Base-by-base conservation (phyloP, 805 yeast genomes). In the Ogataea trehaloabstinens region DNA sequence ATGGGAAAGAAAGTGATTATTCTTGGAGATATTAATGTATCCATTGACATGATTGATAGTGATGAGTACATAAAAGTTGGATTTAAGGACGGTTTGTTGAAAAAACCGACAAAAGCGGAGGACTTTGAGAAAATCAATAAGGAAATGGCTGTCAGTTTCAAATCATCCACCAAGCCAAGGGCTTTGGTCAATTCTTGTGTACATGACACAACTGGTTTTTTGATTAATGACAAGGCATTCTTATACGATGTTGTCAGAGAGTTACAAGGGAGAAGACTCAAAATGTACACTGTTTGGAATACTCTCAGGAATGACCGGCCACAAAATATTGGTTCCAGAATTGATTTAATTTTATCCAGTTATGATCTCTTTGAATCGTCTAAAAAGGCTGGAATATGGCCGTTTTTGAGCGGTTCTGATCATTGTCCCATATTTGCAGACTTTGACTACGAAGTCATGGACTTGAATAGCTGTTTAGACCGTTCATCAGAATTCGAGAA, bases 271-370 rank as follows among this genome's bases (percentile, higher is more conserved):
- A 61, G 82, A 12, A 66, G 79, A 34, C 56, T 74, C 52, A 79
- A 76, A 17, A 69, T 89, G 76, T 93, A 84, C 56, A 89, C 97
- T 0, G 93, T 90, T 33, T 91, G 99, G 99, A 90, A 89, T 60
- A 84, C 89, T 2, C 61, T 80, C 49, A 74, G 76, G 36, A 84
- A 84, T 49, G 74, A 85, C 16, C 64, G 99, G 21, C 89, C 93
- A 1, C 68, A 82, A 1, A 91, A 91, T 55, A 84, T 73, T 59
- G 97, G 99, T 0, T 84, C 96, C 2, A 68, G 99, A 37, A 82
- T 91, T 18, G 99, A 91, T 58, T 73, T 82, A 48, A 80, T 91
- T 5, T 58, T 89, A 5, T 61, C 74, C 0, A 73, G 83, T 19
- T 45, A 61, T 6, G 49, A 47, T 0, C 44, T 83, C 33, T 50